Conservation (phyloP, 2,329 filamentous ascomycete species). For the Hymenoscyphus scutula region DNA sequence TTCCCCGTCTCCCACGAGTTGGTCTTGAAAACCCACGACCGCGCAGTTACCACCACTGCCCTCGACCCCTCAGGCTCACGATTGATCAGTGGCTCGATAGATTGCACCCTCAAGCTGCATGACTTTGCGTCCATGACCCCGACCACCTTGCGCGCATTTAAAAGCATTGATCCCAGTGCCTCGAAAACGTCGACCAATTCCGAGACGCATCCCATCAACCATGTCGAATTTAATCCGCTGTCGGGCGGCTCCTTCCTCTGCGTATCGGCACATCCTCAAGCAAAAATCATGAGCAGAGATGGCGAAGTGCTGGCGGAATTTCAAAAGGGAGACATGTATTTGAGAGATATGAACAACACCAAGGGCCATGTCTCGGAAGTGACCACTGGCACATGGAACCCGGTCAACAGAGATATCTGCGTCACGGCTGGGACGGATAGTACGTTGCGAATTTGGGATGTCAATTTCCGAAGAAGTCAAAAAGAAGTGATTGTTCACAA, state of each 20-base stretch:
- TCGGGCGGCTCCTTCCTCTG: conserved; percentile 81
- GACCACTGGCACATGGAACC: conserved; percentile 87
- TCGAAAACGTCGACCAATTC: conserved; percentile 67
- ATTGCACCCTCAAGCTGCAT: conserved; percentile 88
- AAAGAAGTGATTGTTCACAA: conserved; percentile 96
- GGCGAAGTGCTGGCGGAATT: conserved; percentile 85
- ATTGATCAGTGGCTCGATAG: conserved; percentile 84
- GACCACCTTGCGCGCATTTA: conserved; percentile 90
- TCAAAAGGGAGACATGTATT: conserved; percentile 96
- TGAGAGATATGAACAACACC: conserved; percentile 95
- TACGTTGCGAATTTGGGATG: conserved; percentile 93
- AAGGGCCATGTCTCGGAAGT: conserved; percentile 95
- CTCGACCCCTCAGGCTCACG: conserved; percentile 83
- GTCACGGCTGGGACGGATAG: conserved; percentile 93
- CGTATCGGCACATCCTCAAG: conserved; percentile 83
- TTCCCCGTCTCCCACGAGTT: conserved; percentile 93
- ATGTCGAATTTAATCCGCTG: conserved; percentile 80
- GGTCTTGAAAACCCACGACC: conserved; percentile 86
- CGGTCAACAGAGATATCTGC: conserved; percentile 77
- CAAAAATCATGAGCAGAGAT: conserved; percentile 85
- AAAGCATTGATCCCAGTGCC: conserved; percentile 81
- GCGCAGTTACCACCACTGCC: conserved; percentile 78
- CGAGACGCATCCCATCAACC: conserved; percentile 86
- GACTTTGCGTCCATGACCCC: conserved; percentile 96
- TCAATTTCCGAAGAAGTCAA: conserved; percentile 85